phyloP scores from a whole-genome alignment of 306 rosid genomes.

The Vigna hirtella region DNA sequence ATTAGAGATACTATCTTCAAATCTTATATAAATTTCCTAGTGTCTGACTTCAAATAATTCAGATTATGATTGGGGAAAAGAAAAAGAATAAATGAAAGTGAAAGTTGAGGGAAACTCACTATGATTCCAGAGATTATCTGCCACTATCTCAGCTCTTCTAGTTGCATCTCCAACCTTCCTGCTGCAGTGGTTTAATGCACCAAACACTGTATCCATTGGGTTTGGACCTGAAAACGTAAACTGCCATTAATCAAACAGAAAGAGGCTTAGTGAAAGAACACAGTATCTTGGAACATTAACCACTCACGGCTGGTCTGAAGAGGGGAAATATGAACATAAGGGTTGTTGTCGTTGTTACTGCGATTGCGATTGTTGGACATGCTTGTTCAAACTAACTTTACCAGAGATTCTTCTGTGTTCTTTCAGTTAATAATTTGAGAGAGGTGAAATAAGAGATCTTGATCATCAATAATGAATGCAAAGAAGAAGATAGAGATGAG shows the following conservation, averaged over 20 bases:
- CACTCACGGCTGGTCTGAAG: conserved; percentile 49
- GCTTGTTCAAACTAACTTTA: not conserved
- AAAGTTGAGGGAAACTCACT: conserved; percentile 37
- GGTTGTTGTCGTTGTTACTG: conserved; percentile 34
- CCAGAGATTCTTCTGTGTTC: not conserved
- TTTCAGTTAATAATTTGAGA: not conserved
- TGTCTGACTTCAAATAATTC: too few species aligned
- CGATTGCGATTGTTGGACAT: not conserved
- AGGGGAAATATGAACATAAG: conserved; percentile 48
- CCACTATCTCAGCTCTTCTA: conserved; percentile 59
- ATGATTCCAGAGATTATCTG: conserved; percentile 68
- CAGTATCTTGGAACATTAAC: not conserved
- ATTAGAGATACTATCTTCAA: too few species aligned
- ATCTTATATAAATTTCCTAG: too few species aligned
- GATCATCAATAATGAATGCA: not conserved
- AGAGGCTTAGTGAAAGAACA: not conserved
- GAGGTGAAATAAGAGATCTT: not conserved
- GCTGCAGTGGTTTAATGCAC: conserved; percentile 52
- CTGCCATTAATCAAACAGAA: not conserved
- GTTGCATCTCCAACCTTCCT: conserved; percentile 57
- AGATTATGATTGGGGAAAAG: not conserved
- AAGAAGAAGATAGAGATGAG: not conserved
- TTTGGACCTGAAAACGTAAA: conserved; percentile 47
- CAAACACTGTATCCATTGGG: conserved; percentile 42
- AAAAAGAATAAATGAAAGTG: not conserved